Conservation (phyloP, 345 rosid species). For the Pistacia integerrima region DNA sequence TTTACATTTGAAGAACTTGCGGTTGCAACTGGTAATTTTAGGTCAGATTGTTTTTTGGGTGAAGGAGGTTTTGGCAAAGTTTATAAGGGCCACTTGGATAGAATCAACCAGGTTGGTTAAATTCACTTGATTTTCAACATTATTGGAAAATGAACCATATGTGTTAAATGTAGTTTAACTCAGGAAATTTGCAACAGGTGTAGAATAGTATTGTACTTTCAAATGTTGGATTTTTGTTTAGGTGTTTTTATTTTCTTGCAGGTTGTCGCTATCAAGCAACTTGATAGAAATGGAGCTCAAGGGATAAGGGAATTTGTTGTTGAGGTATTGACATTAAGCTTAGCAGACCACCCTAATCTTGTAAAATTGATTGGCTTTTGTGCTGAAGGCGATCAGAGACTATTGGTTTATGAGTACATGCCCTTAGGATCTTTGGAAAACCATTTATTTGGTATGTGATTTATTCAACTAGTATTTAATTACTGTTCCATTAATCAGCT, state of each 20-base stretch:
- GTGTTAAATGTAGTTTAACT: not conserved
- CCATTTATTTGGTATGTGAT: constrained; percentile 70
- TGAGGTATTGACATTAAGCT: constrained; percentile 77
- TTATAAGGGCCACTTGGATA: constrained; percentile 61
- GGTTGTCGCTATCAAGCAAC: constrained; percentile 93
- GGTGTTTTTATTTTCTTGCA: constrained; percentile 29
- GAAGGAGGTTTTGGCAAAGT: constrained; percentile 95
- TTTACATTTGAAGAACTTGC: constrained; percentile 66
- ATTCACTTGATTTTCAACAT: not conserved
- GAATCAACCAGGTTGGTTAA: constrained; percentile 52
- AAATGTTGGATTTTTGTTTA: not conserved
- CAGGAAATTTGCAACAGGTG: not conserved
- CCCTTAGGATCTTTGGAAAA: constrained; percentile 79
- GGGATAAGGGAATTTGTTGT: constrained; percentile 86
- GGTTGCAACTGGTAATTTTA: constrained; percentile 63
- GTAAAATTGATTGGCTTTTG: constrained; percentile 90
- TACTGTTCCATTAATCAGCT: not conserved
- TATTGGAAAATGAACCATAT: not conserved
- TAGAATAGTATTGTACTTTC: not conserved
- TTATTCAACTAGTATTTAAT: not conserved
- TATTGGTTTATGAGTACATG: constrained; percentile 88
- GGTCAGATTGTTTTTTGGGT: constrained; percentile 66
- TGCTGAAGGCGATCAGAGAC: constrained; percentile 87
- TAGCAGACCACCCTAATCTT: constrained; percentile 79
- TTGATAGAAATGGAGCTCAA: constrained; percentile 78